A percentile compares a stretch with the other conserved stretches of the same genome.
Conservation (phyloP, 208 protist species). For the Vickermania spadyakhi region DNA sequence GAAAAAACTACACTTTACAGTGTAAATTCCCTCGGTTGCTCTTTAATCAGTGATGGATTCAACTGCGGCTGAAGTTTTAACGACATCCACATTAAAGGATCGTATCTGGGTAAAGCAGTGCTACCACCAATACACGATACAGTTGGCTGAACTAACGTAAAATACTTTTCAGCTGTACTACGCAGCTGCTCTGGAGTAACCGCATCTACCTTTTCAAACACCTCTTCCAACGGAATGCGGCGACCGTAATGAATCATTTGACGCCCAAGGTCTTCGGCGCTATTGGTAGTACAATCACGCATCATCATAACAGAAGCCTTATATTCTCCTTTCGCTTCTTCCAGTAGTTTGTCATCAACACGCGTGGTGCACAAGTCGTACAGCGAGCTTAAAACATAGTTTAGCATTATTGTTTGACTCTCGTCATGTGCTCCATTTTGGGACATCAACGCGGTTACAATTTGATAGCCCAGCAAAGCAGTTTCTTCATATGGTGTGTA, state of each 20-base stretch:
- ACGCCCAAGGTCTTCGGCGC: slow-evolving; percentile 95
- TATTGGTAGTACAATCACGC: slow-evolving; percentile 92
- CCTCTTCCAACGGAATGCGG: slow-evolving; percentile 85
- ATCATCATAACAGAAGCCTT: slow-evolving; percentile 90
- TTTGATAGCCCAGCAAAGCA: slow-evolving; percentile 81
- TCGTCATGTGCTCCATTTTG: slow-evolving; percentile 33
- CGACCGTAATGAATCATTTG: slow-evolving; percentile 93
- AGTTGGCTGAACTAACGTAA: slow-evolving; percentile 36
- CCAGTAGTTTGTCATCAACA: slow-evolving; percentile 71
- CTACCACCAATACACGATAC: slow-evolving; percentile 72
- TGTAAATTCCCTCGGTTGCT: slow-evolving; percentile 2
- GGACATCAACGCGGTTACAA: slow-evolving; percentile 55
- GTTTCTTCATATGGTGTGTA: slow-evolving; percentile 89
- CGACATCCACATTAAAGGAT: slow-evolving; percentile 24
- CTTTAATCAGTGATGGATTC: slow-evolving; percentile 7
- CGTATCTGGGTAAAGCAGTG: slow-evolving; percentile 41
- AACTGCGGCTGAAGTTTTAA: slow-evolving; percentile 35
- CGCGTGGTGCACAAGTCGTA: slow-evolving; percentile 49
- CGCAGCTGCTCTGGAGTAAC: slow-evolving; percentile 82
- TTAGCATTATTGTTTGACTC: slow-evolving; percentile 56
- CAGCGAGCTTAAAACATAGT: slow-evolving; percentile 56
- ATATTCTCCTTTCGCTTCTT: slow-evolving; percentile 91
- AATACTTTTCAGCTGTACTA: slow-evolving; percentile 60
- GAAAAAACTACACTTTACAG: slow-evolving; percentile 6
- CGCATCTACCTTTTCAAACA: slow-evolving; percentile 89